phyloP scores from a whole-genome alignment of 192 early-diverging fungal species.

The Kickxella alabastrina region DNA sequence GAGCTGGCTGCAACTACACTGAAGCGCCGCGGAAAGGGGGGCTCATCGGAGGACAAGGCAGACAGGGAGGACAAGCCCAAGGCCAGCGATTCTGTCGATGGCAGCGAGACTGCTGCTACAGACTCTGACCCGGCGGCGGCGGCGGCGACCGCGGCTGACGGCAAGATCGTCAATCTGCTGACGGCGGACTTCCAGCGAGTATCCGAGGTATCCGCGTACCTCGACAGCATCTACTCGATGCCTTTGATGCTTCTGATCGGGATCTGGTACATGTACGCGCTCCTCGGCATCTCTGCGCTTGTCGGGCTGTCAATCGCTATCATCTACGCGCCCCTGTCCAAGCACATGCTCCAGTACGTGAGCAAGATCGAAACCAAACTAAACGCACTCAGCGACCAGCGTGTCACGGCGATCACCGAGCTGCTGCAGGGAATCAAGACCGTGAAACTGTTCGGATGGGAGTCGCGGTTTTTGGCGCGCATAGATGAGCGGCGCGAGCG shows the following conservation, averaged over 20 bases:
- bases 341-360: conserved; percentile 50
- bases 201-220: conserved; percentile 51
- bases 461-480: conserved; percentile 63
- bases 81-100: conserved; percentile 15
- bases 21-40: conserved; percentile 56
- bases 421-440: conserved; percentile 83
- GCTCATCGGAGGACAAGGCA: conserved; percentile 49
- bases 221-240: conserved; percentile 59
- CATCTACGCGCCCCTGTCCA: conserved; percentile 56
- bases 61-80: conserved; percentile 11
- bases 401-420: conserved; percentile 78
- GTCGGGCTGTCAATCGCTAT: conserved; percentile 68
- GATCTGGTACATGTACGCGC: conserved; percentile 62
- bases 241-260: conserved; percentile 65
- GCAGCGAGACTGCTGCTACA: conserved; percentile 14
- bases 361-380: conserved; percentile 57
- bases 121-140: conserved; percentile 29
- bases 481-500: conserved; percentile 60
- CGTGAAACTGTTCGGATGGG: conserved; percentile 89
- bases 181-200: conserved; percentile 68
- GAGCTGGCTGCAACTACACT: conserved; percentile 69
- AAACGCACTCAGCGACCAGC: conserved; percentile 65
- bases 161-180: conserved; percentile 72
- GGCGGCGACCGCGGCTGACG: conserved; percentile 53
- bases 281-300: conserved; percentile 79